phyloP scores from a whole-genome alignment of 139 green algal species.

The Astrephomene gubernaculifera region DNA sequence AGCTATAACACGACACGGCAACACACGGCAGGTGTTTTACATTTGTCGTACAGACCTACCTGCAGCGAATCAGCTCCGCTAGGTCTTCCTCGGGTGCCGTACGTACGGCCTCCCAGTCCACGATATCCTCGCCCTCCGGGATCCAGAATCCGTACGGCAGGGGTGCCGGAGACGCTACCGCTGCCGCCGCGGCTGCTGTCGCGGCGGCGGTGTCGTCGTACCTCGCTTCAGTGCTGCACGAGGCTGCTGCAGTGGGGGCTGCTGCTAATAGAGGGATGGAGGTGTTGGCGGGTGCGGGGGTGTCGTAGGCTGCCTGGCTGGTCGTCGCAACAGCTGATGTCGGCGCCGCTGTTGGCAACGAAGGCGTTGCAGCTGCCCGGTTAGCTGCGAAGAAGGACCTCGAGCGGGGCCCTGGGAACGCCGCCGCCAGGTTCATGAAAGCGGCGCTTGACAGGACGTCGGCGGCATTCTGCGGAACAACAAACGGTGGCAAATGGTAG shows the following conservation, averaged over 20 bases:
- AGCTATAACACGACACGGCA: too few species aligned
- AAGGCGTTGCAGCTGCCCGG: not conserved
- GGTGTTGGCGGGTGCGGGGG: too few species aligned
- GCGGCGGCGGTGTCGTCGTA: not conserved
- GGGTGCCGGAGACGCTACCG: not conserved
- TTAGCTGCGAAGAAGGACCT: not conserved
- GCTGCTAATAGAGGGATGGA: too few species aligned
- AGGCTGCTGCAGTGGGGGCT: not conserved
- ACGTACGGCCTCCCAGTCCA: constrained; percentile 75
- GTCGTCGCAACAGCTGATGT: too few species aligned
- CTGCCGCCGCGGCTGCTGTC: not conserved
- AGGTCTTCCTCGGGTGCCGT: constrained; percentile 53
- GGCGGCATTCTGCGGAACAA: constrained; percentile 82
- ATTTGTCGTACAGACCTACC: constrained; percentile 8
- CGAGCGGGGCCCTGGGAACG: constrained; percentile 61
- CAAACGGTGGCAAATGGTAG: too few species aligned
- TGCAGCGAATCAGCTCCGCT: constrained; percentile 63
- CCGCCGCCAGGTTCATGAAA: constrained; percentile 80
- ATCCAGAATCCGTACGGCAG: constrained; percentile 32
- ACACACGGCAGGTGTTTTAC: too few species aligned
- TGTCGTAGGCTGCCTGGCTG: too few species aligned
- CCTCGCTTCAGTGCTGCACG: too few species aligned
- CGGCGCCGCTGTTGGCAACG: too few species aligned
- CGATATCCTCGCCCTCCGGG: constrained; percentile 30
- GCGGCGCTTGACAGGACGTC: constrained; percentile 85